These are phyloP conservation scores for Lineolata rhizophorae DNA, from an alignment of 495 filamentous ascomycete genomes.

Conservation along the genomic window DNA sequence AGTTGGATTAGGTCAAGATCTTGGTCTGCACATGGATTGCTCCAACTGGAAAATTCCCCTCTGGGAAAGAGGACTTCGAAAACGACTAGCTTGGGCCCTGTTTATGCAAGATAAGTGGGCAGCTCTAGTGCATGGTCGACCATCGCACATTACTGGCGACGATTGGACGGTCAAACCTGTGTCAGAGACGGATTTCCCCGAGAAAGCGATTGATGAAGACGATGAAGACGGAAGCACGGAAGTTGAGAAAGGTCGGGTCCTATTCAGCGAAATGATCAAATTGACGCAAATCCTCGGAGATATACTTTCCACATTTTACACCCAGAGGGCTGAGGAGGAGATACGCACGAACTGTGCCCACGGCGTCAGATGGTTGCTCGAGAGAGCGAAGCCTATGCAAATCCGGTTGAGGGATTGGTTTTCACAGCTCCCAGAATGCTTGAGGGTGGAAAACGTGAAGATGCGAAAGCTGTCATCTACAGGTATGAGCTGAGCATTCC, in stretches of 20 bases:
- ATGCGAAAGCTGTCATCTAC: slow-evolving; percentile 8
- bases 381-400: slow-evolving; percentile 37
- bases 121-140: slow-evolving; percentile 55
- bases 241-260: slow-evolving; percentile 39
- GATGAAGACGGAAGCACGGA: slow-evolving; percentile 32
- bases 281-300: slow-evolving; percentile 38
- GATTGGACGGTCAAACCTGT: slow-evolving; percentile 59
- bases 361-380: slow-evolving; percentile 30
- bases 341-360: slow-evolving; percentile 26
- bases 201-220: slow-evolving; percentile 32
- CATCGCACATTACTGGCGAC: slow-evolving; percentile 48
- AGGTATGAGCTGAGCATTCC: slow-evolving; percentile 15
- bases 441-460: slow-evolving; percentile 28
- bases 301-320: slow-evolving; percentile 38
- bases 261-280: slow-evolving; percentile 39
- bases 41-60: slow-evolving; percentile 57
- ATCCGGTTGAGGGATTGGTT: slow-evolving; percentile 38
- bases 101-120: slow-evolving; percentile 84
- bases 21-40: slow-evolving; percentile 65
- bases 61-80: slow-evolving; percentile 60
- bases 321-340: slow-evolving; percentile 30
- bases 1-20: slow-evolving; percentile 49
- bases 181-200: slow-evolving; percentile 45
- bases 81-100: slow-evolving; percentile 63
- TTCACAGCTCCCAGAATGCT: slow-evolving; percentile 24